Conservation (phyloP, 192 early-diverging fungal species). For the Martensiomyces pterosporus region DNA sequence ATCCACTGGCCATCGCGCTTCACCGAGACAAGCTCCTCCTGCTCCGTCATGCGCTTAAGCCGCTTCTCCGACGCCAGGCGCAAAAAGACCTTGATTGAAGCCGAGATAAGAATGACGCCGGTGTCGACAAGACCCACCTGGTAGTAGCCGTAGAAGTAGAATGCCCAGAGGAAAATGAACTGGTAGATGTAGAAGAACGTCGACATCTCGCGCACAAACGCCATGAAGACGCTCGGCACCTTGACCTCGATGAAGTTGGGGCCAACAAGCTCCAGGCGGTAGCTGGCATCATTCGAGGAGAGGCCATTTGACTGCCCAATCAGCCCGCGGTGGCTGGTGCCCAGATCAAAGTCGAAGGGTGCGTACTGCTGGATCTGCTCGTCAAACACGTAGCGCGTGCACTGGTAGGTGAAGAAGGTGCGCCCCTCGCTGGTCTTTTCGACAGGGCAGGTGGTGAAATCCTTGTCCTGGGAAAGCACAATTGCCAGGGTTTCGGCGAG, state of each 20-base stretch:
- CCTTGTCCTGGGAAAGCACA: slow-evolving; percentile 16
- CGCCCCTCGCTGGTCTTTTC: slow-evolving; percentile 41
- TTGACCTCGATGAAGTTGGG: slow-evolving; percentile 60
- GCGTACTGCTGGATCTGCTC: slow-evolving; percentile 44
- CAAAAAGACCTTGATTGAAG: slow-evolving; percentile 46
- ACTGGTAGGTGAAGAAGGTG: slow-evolving; percentile 60
- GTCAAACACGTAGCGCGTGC: slow-evolving; percentile 62
- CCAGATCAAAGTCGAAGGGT: slow-evolving; percentile 52
- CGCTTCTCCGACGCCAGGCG: slow-evolving; percentile 43
- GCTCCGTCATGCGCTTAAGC: slow-evolving; percentile 50
- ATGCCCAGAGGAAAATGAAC: slow-evolving; percentile 49
- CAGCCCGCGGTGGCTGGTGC: slow-evolving; percentile 38
- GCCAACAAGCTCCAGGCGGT: slow-evolving; percentile 54
- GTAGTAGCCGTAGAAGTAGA: slow-evolving; percentile 51
- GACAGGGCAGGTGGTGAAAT: slow-evolving; percentile 30
- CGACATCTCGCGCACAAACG: slow-evolving; percentile 52
- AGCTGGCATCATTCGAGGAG: slow-evolving; percentile 40
- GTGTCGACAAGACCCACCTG: slow-evolving; percentile 49
- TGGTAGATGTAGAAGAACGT: slow-evolving; percentile 54
- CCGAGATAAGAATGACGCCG: slow-evolving; percentile 45
- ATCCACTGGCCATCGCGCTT: slow-evolving; percentile 47
- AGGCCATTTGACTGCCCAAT: slow-evolving; percentile 40
- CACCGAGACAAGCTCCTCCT: slow-evolving; percentile 40
- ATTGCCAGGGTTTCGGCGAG: slow-evolving; percentile 2
- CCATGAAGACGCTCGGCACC: slow-evolving; percentile 50